Conservation (phyloP, 2,329 filamentous ascomycete species). For the Ceratocystis destructans region DNA sequence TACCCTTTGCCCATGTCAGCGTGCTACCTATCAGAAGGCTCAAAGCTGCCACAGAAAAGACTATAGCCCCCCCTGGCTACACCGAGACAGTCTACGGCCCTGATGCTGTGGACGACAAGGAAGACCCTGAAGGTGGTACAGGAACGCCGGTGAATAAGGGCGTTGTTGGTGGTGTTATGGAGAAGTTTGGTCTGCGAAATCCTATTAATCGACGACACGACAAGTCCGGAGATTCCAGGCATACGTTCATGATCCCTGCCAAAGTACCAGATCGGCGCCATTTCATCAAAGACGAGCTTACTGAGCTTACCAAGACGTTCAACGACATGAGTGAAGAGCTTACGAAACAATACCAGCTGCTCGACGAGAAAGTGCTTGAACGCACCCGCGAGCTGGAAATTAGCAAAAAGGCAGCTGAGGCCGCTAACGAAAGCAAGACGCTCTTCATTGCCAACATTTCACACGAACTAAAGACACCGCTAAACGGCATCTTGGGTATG, state of each 20-base stretch:
- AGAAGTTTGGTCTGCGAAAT: constrained; percentile 20
- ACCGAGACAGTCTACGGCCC: constrained; percentile 34
- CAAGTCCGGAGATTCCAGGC: constrained; percentile 29
- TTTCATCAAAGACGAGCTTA: constrained; percentile 68
- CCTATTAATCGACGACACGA: constrained; percentile 24
- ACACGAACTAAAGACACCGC: constrained; percentile 75
- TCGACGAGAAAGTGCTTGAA: constrained; percentile 74
- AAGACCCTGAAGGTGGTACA: constrained; percentile 4
- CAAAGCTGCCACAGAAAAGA: constrained; percentile 60
- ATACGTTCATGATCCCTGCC: constrained; percentile 68
- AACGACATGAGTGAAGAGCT: constrained; percentile 92
- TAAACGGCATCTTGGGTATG: constrained; percentile 94
- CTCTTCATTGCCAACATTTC: constrained; percentile 93
- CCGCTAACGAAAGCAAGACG: constrained; percentile 94
- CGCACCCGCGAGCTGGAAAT: constrained; percentile 73
- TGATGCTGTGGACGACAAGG: background rate
- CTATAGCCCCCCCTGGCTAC: constrained; percentile 52
- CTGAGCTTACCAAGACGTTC: constrained; percentile 71
- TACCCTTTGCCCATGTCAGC: constrained; percentile 69
- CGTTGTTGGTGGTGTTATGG: constrained; percentile 18
- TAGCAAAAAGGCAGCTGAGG: constrained; percentile 82
- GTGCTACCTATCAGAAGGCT: constrained; percentile 67
- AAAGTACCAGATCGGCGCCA: constrained; percentile 67
- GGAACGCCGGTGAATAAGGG: background rate
- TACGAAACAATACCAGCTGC: constrained; percentile 66